These are phyloP conservation scores for Colletotrichum shisoi DNA, from an alignment of 2,329 filamentous ascomycete genomes.

Conservation along the genomic window DNA sequence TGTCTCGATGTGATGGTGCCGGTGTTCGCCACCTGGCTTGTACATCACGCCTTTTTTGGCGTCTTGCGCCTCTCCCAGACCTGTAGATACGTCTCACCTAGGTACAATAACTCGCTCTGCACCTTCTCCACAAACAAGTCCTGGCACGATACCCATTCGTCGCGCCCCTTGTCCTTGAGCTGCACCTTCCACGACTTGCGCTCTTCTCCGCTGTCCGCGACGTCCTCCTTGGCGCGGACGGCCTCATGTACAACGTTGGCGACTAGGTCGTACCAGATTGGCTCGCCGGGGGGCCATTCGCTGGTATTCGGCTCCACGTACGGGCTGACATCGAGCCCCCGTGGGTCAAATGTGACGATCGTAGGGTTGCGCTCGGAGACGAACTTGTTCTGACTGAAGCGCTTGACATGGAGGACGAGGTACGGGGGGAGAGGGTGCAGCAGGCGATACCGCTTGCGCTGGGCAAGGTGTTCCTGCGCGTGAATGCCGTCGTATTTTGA, in stretches of 20 bases:
- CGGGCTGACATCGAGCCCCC: constrained; percentile 82
- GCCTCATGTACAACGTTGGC: constrained; percentile 93
- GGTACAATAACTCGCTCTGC: constrained; percentile 86
- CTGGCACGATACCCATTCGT: constrained; percentile 92
- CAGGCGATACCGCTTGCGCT: constrained; percentile 87
- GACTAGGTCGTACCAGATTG: constrained; percentile 93
- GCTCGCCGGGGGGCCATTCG: constrained; percentile 75
- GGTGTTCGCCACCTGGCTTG: background rate
- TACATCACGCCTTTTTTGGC: constrained; percentile 47
- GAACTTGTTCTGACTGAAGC: constrained; percentile 96
- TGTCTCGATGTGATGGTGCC: background rate
- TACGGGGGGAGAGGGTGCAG: constrained; percentile 91
- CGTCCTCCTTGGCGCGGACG: constrained; percentile 76
- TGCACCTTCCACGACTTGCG: constrained; percentile 94
- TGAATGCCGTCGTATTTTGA: constrained; percentile 91
- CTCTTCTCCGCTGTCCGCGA: constrained; percentile 88
- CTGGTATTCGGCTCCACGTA: constrained; percentile 88
- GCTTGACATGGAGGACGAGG: constrained; percentile 93
- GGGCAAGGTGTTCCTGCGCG: constrained; percentile 87
- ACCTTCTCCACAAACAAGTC: constrained; percentile 92
- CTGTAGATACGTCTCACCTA: constrained; percentile 94
- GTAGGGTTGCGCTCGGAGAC: constrained; percentile 95
- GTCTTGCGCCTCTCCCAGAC: constrained; percentile 87
- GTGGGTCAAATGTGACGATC: constrained; percentile 93
- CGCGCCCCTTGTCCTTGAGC: constrained; percentile 78